Percentiles rank a stretch among this genome's conserved stretches.
Conservation (phyloP, 495 filamentous ascomycete genomes). For the Trichoderma asperelloides region DNA sequence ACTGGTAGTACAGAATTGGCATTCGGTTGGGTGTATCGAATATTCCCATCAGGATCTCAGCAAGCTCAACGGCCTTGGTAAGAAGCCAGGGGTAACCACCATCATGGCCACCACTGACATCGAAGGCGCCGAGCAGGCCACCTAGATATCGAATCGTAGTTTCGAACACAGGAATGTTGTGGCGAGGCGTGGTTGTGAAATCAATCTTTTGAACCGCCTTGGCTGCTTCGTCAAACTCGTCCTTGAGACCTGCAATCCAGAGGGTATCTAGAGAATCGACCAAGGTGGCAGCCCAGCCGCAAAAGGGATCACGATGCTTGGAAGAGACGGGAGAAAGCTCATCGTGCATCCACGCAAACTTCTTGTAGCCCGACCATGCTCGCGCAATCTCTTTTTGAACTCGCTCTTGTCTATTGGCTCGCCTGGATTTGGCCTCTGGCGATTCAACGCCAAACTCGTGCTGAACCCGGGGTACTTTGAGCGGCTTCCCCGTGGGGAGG, state of each 20-base stretch:
- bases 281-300: conserved; percentile 88
- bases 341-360: conserved; percentile 75
- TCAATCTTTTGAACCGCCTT: conserved; percentile 72
- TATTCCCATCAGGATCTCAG: conserved; percentile 77
- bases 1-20: conserved; percentile 80
- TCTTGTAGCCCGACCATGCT: conserved; percentile 76
- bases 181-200: conserved; percentile 65
- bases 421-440: conserved; percentile 47
- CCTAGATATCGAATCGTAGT: conserved; percentile 84
- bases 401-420: conserved; percentile 53
- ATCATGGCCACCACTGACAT: conserved; percentile 54
- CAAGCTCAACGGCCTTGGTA: conserved; percentile 81
- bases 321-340: conserved; percentile 67
- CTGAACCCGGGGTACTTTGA: conserved; percentile 69
- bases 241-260: conserved; percentile 89
- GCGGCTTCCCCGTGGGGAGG: conserved; percentile 62
- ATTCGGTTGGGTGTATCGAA: conserved; percentile 98
- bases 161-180: conserved; percentile 72
- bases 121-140: conserved; percentile 74
- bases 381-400: conserved; percentile 71
- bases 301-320: conserved; percentile 64
- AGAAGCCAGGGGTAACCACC: conserved; percentile 54
- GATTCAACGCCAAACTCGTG: conserved; percentile 57
- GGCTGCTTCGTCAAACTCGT: conserved; percentile 83
- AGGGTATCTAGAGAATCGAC: conserved; percentile 91